Base-by-base conservation (phyloP, 2,329 filamentous ascomycete genomes). In the Colletotrichum sp. region DNA sequence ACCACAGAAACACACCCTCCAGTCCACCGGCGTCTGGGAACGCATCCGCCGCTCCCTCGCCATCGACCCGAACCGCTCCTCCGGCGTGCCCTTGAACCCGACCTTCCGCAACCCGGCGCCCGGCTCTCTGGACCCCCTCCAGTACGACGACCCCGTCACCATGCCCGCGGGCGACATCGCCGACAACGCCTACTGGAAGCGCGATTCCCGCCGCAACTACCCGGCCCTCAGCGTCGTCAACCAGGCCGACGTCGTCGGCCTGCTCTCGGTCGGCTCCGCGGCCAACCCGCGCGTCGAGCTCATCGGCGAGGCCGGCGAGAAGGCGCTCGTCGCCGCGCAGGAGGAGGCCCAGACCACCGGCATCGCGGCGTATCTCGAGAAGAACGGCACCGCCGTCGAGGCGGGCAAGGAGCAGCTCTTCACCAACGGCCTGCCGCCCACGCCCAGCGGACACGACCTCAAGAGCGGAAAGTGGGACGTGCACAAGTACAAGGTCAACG, bases 161-260 rank as follows among this genome's bases (percentile, higher is more conserved):
- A 76, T 94, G 1, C 95, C 95, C n/a, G 95, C 95, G 3, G 95
- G 91, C 79, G 95, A 98, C 84, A 93, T 98, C 81, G 95, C 95
- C 81, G 95, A 96, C 85, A 98, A 98, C 87, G 92, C 95, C 49
- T 98, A 98, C 89, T 99, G 96, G 95, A 98, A 98, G 90, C 96
- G 97, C 82, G 97, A 99, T 83, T 86, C 89, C 77, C 94, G 97
- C 81, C 92, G 97, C 81, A 90, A 90, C 81, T 99, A 99, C 88
- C 95, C 97, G 36, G 91, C 90, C 80, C 90, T 94, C 72, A 96
- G 94, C 82, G 93, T 95, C 62, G 91, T 99, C 77, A 93, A 89
- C 76, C 97, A 99, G 89, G 92, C 92, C 63, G 95, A 99, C 85
- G 93, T 95, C 68, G 97, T 97, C 28, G 94, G 94, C 57, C 91